Base-by-base conservation (phyloP, 148 eudicot species). In the Persicaria maculosa region DNA sequence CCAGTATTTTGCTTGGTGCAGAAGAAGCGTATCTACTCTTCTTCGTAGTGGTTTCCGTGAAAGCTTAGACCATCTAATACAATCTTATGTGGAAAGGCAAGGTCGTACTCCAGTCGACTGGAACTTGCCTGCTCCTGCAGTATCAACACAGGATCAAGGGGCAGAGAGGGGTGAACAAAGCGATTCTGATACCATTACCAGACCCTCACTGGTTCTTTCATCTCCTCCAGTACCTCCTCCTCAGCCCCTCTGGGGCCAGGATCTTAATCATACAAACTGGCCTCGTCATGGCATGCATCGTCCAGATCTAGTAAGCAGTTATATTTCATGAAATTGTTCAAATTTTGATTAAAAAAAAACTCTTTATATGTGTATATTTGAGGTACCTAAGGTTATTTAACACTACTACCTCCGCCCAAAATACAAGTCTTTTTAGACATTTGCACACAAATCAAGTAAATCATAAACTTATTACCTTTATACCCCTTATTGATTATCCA, bases 1-100 rank as follows among this genome's bases (percentile, higher is more conserved):
- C 46, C 46, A 43, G 31, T 43, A 65, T 65, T 11, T 65, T 31
- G 17, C 75, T 74, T 74, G 20, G 70, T 84, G 67, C 73, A 95
- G 99, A 93, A 88, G 99, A 88, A 95, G 99, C 72, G 99, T 95
- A 72, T 95, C 99, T 68, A 92, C 85, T 83, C 97, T 95, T 83
- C 96, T 95, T 72, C 94, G 83, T 16, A 95, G 99, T 80, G 97
- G 94, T 43, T 95, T 95, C 72, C 99, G 99, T 65, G 97, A 92
- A 85, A 95, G 97, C 84, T 72, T 95, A 74, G 99, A 95, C 83
- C 97, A 95, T 67, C 81, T 95, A 77, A 95, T 95, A 71, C 94
- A 88, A 76, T 90, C 99, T 76, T 95, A 95, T 79, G 99, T 95
- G 75, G 90, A 85, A 79, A 89, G 99, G 87, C 93, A 86, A 86